These are phyloP conservation scores for Aspergillaceae sp. DNA, from an alignment of 2,329 filamentous ascomycete genomes.

Conservation along the genomic window DNA sequence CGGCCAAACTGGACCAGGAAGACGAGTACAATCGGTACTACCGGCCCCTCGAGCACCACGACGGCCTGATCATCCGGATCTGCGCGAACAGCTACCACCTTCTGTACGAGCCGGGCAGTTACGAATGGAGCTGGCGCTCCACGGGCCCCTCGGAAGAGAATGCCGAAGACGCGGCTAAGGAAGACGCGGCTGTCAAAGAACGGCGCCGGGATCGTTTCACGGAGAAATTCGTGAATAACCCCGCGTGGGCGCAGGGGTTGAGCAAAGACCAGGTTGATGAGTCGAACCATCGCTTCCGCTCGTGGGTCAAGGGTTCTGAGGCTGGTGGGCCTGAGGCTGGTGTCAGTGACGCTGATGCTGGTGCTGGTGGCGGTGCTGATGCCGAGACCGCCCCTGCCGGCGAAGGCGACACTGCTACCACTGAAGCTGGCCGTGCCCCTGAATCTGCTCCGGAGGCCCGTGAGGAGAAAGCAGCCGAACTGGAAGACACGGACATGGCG, in stretches of 20 bases:
- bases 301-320: constrained; percentile 35
- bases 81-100: constrained; percentile 72
- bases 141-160: constrained; percentile 20
- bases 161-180: constrained; percentile 27
- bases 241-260: constrained; percentile 42
- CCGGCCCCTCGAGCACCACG: constrained; percentile 50
- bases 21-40: constrained; percentile 51
- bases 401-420: no score
- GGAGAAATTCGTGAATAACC: constrained; percentile 47
- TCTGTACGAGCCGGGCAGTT: constrained; percentile 62
- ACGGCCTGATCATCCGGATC: constrained; percentile 63
- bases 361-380: constrained; percentile 7
- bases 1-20: constrained; percentile 52
- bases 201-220: constrained; percentile 41
- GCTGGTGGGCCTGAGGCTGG: constrained; percentile 1
- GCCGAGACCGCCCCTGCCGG: constrained; percentile 10
- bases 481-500: constrained; percentile 25
- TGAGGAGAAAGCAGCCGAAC: background rate
- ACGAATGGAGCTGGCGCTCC: constrained; percentile 59
- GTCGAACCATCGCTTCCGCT: constrained; percentile 40
- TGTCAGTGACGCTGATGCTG: constrained; percentile 10
- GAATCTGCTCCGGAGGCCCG: background rate
- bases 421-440: constrained; percentile 2
- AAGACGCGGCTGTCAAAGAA: constrained; percentile 28
- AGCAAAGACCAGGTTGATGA: constrained; percentile 43